Evolutionary conservation across 441 rosid genomes (phyloP).

Genomic region (Pelargonium citronellum): DNA sequence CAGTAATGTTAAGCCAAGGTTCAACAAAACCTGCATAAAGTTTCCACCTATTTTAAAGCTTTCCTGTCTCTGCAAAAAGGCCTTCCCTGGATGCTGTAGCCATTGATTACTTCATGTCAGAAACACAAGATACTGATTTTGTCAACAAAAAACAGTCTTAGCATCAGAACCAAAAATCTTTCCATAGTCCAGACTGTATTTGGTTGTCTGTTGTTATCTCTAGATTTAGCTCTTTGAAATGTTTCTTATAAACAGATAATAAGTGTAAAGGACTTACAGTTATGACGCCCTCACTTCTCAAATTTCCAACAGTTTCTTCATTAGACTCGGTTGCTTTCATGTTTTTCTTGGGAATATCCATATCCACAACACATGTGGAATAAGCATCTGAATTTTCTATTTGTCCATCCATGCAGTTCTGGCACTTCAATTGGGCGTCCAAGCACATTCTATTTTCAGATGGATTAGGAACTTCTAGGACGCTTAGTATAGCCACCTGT

Average conservation of each 20-base stretch:
- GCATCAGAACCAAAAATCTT: slow-evolving; percentile 11
- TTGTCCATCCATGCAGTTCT: slow-evolving; percentile 51
- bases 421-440: slow-evolving; percentile 45
- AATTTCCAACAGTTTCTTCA: slow-evolving; percentile 32
- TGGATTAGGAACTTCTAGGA: slow-evolving; percentile 58
- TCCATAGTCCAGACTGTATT: not conserved
- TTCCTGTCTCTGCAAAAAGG: slow-evolving; percentile 63
- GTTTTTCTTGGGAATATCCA: slow-evolving; percentile 53
- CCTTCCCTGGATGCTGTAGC: slow-evolving; percentile 50
- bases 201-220: not conserved
- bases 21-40: slow-evolving; percentile 25
- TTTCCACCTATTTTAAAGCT: slow-evolving; percentile 58
- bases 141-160: slow-evolving; percentile 14
- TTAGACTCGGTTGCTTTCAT: slow-evolving; percentile 31
- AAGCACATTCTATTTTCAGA: slow-evolving; percentile 45
- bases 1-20: slow-evolving; percentile 24
- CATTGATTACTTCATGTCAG: slow-evolving; percentile 18
- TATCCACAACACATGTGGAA: slow-evolving; percentile 59
- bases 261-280: slow-evolving; percentile 33
- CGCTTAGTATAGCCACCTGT: slow-evolving; percentile 51
- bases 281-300: slow-evolving; percentile 35
- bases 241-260: not conserved
- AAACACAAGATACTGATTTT: not conserved
- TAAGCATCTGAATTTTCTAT: slow-evolving; percentile 48
- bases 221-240: slow-evolving; percentile 8